These are phyloP conservation scores for Rhodotorula sphaerocarpa DNA, from an alignment of 768 basidiomycete genomes.

Conservation along the genomic window DNA sequence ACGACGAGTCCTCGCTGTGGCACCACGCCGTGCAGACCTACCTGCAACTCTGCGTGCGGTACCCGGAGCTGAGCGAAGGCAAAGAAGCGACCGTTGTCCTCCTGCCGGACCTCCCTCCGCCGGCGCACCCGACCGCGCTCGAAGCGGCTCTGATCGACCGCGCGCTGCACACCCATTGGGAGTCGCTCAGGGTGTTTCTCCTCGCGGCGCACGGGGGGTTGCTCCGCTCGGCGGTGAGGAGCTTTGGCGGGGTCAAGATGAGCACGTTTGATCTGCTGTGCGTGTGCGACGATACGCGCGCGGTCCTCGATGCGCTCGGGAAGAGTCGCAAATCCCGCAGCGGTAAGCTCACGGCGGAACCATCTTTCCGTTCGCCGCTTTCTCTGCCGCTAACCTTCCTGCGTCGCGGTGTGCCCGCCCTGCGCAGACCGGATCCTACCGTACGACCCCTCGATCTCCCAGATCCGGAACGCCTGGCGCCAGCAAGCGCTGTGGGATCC, in stretches of 20 bases:
- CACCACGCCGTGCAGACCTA: conserved; percentile 28
- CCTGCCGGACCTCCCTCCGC: conserved; percentile 18
- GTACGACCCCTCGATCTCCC: conserved; percentile 24
- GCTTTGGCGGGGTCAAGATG: conserved; percentile 25
- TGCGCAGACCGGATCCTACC: conserved; percentile 16
- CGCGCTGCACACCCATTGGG: conserved; percentile 22
- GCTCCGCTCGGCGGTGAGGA: conserved; percentile 21
- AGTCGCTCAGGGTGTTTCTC: conserved; percentile 22
- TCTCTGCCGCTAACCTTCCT: too few relatives aligned
- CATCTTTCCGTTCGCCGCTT: too few relatives aligned
- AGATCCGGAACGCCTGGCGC: conserved; percentile 28
- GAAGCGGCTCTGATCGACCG: conserved; percentile 20
- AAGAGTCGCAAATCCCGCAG: conserved; percentile 4
- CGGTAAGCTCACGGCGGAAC: background rate
- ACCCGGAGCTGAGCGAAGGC: conserved; percentile 12
- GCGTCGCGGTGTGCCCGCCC: too few relatives aligned
- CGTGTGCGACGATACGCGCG: conserved; percentile 24
- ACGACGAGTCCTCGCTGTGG: conserved; percentile 21
- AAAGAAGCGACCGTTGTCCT: conserved; percentile 20
- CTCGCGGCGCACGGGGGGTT: conserved; percentile 19
- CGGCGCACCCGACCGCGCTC: conserved; percentile 17
- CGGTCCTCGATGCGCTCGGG: conserved; percentile 13
- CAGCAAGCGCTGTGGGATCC: conserved; percentile 20
- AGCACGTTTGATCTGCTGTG: conserved; percentile 12
- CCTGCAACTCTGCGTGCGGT: conserved; percentile 23